A percentile compares a stretch with the other conserved stretches of the same genome.
These are phyloP conservation scores for Coemansia sp. DNA, from an alignment of 192 early-diverging fungal species.

Conservation along the genomic window DNA sequence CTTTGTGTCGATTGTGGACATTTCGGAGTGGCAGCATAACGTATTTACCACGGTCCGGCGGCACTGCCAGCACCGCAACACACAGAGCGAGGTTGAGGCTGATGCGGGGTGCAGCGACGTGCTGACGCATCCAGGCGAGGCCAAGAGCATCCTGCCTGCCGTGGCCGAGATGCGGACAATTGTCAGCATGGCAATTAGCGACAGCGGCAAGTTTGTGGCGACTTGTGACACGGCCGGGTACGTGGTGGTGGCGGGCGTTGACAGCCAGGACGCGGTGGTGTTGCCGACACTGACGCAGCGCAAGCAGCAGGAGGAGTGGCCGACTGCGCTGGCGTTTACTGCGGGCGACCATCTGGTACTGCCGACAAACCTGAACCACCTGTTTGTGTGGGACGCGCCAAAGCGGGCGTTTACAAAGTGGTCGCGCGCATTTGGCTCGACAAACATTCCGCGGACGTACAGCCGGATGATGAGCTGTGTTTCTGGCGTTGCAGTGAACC, in stretches of 20 bases:
- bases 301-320: slow-evolving; percentile 13
- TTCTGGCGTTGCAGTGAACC: slow-evolving; percentile 68
- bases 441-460: slow-evolving; percentile 62
- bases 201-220: slow-evolving; percentile 76
- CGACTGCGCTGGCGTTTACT: slow-evolving; percentile 28
- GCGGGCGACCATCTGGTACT: slow-evolving; percentile 27
- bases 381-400: slow-evolving; percentile 67
- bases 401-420: slow-evolving; percentile 70
- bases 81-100: slow-evolving; percentile 30
- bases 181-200: slow-evolving; percentile 66
- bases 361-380: slow-evolving; percentile 69
- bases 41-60: slow-evolving; percentile 58
- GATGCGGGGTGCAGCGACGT: slow-evolving; percentile 50
- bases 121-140: slow-evolving; percentile 39
- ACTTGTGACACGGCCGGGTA: slow-evolving; percentile 70
- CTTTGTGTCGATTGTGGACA: slow-evolving; percentile 69
- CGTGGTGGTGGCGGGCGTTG: slow-evolving; percentile 72
- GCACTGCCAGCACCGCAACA: slow-evolving; percentile 66
- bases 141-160: slow-evolving; percentile 12
- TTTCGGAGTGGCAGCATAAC: slow-evolving; percentile 60
- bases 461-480: slow-evolving; percentile 63
- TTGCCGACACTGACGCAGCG: slow-evolving; percentile 14
- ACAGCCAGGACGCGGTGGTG: slow-evolving; percentile 52
- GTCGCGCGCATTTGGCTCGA: slow-evolving; percentile 67
- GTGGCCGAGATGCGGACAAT: slow-evolving; percentile 56